phyloP scores from a whole-genome alignment of 2,329 filamentous ascomycete species.

The Cercospora sp. region DNA sequence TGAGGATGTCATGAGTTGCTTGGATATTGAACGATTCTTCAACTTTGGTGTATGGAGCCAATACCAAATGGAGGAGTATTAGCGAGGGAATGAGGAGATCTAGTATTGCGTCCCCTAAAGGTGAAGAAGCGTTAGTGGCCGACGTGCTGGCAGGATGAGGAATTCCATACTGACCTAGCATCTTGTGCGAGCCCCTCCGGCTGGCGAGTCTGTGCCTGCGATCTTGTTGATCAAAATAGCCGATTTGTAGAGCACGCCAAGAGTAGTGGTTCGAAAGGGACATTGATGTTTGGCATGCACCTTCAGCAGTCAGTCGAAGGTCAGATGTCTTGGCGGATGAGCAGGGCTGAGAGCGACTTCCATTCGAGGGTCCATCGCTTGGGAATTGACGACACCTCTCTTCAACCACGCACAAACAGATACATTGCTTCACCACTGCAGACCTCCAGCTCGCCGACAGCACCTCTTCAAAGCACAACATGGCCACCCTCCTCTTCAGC shows the following conservation, averaged over 20 bases:
- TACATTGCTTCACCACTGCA: neutral
- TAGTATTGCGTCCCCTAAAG: constrained; percentile 51
- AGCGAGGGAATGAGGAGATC: constrained; percentile 60
- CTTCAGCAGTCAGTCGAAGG: neutral
- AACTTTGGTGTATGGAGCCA: constrained; percentile 92
- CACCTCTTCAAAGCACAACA: constrained; percentile 13
- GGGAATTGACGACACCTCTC: constrained; percentile 14
- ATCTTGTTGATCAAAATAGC: constrained; percentile 15
- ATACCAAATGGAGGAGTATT: constrained; percentile 38
- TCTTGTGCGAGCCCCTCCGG: neutral
- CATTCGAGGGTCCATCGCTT: constrained; percentile 1
- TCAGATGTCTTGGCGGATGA: constrained; percentile 7
- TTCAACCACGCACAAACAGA: neutral
- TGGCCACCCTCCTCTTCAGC: constrained; percentile 61
- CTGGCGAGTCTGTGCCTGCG: neutral
- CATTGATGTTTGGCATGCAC: constrained; percentile 19
- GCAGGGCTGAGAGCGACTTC: neutral
- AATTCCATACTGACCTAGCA: neutral
- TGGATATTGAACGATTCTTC: constrained; percentile 99
- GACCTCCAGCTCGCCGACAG: neutral
- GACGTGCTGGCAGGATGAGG: neutral
- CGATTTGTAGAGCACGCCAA: constrained; percentile 29
- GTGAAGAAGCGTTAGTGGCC: neutral
- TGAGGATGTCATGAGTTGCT: constrained; percentile 84
- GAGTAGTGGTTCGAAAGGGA: constrained; percentile 25